Conservation (phyloP, 495 filamentous ascomycete genomes). For the Glarea lozoyensis region DNA sequence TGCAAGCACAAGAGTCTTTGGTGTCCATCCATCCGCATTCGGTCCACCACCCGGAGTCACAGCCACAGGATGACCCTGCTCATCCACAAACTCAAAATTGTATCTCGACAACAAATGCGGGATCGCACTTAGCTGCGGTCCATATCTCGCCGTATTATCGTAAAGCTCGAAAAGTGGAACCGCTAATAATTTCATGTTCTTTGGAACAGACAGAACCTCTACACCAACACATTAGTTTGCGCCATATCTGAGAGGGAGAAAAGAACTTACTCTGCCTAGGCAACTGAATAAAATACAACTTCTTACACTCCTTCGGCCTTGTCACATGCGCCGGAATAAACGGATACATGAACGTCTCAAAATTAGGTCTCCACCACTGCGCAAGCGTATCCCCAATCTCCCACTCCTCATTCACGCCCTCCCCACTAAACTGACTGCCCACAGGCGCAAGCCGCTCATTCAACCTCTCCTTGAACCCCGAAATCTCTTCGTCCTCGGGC, state of each 20-base stretch:
- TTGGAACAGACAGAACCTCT: slow-evolving; percentile 96
- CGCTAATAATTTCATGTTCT: slow-evolving; percentile 98
- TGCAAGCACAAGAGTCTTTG: slow-evolving; percentile 65
- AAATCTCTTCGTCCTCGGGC: slow-evolving; percentile 80
- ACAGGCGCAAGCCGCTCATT: slow-evolving; percentile 90
- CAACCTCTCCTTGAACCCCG: slow-evolving; percentile 84
- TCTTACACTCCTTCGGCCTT: slow-evolving; percentile 97
- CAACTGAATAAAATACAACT: slow-evolving; percentile 92
- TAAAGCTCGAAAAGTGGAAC: slow-evolving; percentile 96
- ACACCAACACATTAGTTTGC: slow-evolving; percentile 2
- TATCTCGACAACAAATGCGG: slow-evolving; percentile 89
- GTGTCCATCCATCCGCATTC: slow-evolving; percentile 33
- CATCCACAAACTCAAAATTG: slow-evolving; percentile 98
- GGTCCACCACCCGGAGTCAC: slow-evolving; percentile 66
- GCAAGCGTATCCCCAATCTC: slow-evolving; percentile 88
- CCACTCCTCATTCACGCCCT: slow-evolving; percentile 85
- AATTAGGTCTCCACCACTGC: slow-evolving; percentile 98
- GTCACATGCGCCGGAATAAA: slow-evolving; percentile 94
- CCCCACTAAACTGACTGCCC: slow-evolving; percentile 75
- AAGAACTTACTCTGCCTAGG: slow-evolving; percentile 70
- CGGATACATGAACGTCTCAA: slow-evolving; percentile 99
- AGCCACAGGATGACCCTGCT: slow-evolving; percentile 79
- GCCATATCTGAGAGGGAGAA: not conserved
- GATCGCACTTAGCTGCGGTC: slow-evolving; percentile 91
- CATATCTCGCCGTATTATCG: slow-evolving; percentile 91